Percentiles rank a stretch among this genome's conserved stretches.
These are phyloP conservation scores for Mycena vulgaris DNA, from an alignment of 768 basidiomycete genomes.

Conservation along the genomic window DNA sequence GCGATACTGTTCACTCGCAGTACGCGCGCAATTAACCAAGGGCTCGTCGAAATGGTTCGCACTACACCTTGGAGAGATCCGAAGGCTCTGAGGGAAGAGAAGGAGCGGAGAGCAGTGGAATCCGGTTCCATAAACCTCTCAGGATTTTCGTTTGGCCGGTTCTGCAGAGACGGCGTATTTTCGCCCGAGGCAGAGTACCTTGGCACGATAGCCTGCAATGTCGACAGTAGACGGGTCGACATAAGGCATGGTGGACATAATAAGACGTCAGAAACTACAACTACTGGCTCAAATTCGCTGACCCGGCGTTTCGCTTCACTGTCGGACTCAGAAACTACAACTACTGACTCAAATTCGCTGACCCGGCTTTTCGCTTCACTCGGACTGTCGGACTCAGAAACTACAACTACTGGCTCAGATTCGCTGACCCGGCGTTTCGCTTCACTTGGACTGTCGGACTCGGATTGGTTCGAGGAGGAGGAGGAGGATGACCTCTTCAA, in stretches of 20 bases:
- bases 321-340: too few relatives aligned
- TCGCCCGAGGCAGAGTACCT: slow-evolving; percentile 47
- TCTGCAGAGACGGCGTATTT: slow-evolving; percentile 52
- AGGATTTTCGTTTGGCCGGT: slow-evolving; percentile 53
- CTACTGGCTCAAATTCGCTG: not conserved
- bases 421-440: not conserved
- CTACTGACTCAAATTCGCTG: too few relatives aligned
- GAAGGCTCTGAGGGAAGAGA: slow-evolving; percentile 39
- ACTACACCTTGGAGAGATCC: slow-evolving; percentile 51
- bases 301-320: too few relatives aligned
- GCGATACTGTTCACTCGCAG: slow-evolving; percentile 40
- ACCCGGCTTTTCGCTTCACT: too few relatives aligned
- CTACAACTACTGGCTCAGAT: too few relatives aligned
- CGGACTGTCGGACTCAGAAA: too few relatives aligned
- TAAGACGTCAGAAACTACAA: not conserved
- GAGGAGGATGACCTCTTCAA: too few relatives aligned
- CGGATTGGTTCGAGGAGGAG: too few relatives aligned
- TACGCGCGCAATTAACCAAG: slow-evolving; percentile 41
- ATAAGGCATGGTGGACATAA: slow-evolving; percentile 31
- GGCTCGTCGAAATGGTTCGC: slow-evolving; percentile 42
- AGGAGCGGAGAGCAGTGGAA: slow-evolving; percentile 40
- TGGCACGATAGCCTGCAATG: slow-evolving; percentile 55
- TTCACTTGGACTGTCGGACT: not conserved
- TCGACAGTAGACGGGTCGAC: slow-evolving; percentile 49
- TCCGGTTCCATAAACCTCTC: slow-evolving; percentile 43